Evolutionary conservation across 1,284 basidiomycete species (phyloP), one percentile per base, ranked within the genome.

Genomic region (Sanghuangporus baumii): DNA sequence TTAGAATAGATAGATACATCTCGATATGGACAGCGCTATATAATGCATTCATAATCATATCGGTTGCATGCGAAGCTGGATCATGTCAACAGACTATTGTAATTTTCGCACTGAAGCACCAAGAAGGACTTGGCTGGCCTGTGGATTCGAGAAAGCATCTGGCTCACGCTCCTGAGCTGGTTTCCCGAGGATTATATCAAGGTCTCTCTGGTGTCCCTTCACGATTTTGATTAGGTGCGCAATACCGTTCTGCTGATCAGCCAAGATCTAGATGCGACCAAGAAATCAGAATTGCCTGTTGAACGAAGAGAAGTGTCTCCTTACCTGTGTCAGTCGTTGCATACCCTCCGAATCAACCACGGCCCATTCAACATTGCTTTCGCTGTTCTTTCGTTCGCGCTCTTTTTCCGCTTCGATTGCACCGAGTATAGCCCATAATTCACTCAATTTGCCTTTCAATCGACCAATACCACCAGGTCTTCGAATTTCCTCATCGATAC

Each of bases 371-470:
- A 81, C 78, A 40, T 69, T 74, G 74, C 34, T 70, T 71, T 74
- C 75, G 63, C 71, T 66, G 65, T 69, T 72, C 68, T 71, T 79
- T 66, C 78, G 73, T 61, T 79, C 83, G 60, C 81, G 74, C 67
- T 89, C 86, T 66, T 79, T 73, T 59, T 81, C 79, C 0, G 88
- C 88, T 64, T 82, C 81, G 16, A 94, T 79, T 60, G 91, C 88
- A n/a, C 91, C 91, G 11, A 94, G 80, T 46, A 89, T 76, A 12
- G 91, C 93, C 93, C 93, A 94, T 31, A 96, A 78, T 73, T 94
- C 93, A 67, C 89, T 90, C 68, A 93, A 71, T 70, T 88, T 89
- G 48, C 84, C 86, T 57, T 86, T 85, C 72, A 94, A 78, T 71
- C 88, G 75, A 57, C 90, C 83, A 73, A 75, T 83, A 65, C 76